phyloP scores from a whole-genome alignment of 768 basidiomycete genomes.

The Lactifluus echinatus region DNA sequence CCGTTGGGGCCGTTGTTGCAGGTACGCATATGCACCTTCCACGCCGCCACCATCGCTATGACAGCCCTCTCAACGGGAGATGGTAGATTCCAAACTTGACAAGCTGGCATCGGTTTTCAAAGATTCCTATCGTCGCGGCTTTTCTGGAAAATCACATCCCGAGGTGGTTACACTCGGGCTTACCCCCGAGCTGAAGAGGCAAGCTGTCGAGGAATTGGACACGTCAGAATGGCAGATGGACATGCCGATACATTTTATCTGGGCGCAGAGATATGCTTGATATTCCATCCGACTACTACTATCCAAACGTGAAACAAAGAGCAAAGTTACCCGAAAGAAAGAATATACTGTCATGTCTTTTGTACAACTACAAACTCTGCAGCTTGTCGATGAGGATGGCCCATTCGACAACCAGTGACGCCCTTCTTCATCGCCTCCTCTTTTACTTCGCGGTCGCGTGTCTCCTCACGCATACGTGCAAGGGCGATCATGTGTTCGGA shows the following conservation, averaged over 20 bases:
- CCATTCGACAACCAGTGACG: conserved; percentile 69
- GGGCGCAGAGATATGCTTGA: conserved; percentile 7
- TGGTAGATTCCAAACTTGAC: not conserved
- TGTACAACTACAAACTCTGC: conserved; percentile 29
- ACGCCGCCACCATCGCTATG: too few relatives aligned
- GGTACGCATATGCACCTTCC: not conserved
- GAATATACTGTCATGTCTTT: not conserved
- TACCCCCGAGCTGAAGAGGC: conserved; percentile 6
- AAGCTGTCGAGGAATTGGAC: not conserved
- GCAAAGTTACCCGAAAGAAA: too few relatives aligned
- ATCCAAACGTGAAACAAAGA: not conserved
- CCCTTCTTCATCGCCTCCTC: conserved; percentile 62
- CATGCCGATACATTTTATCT: not conserved
- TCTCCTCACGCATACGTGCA: conserved; percentile 51
- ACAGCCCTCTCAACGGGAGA: not conserved
- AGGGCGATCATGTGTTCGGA: conserved; percentile 59
- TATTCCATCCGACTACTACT: not conserved
- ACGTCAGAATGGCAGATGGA: not conserved
- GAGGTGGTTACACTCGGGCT: not conserved
- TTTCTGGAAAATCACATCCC: not conserved
- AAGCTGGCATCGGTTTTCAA: not conserved
- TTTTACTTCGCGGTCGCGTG: conserved; percentile 58
- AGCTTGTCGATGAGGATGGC: conserved; percentile 65
- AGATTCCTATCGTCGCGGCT: not conserved
- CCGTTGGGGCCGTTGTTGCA: not conserved